Conservation (phyloP, 1,139 yeast species). For the Blastobotrys capitulatus region DNA sequence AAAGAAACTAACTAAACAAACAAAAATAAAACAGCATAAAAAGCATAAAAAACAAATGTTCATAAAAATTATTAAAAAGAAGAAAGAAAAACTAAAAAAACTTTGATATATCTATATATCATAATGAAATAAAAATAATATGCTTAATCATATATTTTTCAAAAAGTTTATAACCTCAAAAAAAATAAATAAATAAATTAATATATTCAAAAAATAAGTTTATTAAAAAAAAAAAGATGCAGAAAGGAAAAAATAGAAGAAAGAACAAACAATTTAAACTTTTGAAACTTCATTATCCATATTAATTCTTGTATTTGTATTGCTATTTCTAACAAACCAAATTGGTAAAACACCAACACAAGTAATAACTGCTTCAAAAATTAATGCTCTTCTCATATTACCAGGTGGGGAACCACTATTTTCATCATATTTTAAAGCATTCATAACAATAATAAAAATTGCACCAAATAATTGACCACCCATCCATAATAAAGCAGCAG, state of each 20-base stretch:
- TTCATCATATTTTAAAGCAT: constrained; percentile 28
- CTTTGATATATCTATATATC: no score
- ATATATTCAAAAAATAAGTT: no score
- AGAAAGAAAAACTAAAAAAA: no score
- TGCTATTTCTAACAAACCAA: constrained; percentile 17
- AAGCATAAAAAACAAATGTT: no score
- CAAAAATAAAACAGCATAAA: no score
- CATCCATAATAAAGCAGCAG: constrained; percentile 32
- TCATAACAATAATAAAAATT: constrained; percentile 32
- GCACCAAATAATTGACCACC: constrained; percentile 35
- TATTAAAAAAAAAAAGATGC: no score
- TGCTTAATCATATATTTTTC: no score
- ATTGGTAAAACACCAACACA: constrained; percentile 26
- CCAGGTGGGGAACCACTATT: constrained; percentile 31
- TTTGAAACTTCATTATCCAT: constrained; percentile 13
- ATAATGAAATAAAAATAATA: no score
- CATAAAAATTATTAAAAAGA: no score
- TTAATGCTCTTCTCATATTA: constrained; percentile 32
- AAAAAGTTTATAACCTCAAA: no score
- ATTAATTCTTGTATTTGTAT: constrained; percentile 18
- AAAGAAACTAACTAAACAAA: no score
- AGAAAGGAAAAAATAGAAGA: not conserved
- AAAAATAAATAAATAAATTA: no score
- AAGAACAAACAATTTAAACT: not conserved
- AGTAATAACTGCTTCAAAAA: constrained; percentile 33